phyloP scores from a whole-genome alignment of 495 filamentous ascomycete genomes.

The Penicillium antarcticum region DNA sequence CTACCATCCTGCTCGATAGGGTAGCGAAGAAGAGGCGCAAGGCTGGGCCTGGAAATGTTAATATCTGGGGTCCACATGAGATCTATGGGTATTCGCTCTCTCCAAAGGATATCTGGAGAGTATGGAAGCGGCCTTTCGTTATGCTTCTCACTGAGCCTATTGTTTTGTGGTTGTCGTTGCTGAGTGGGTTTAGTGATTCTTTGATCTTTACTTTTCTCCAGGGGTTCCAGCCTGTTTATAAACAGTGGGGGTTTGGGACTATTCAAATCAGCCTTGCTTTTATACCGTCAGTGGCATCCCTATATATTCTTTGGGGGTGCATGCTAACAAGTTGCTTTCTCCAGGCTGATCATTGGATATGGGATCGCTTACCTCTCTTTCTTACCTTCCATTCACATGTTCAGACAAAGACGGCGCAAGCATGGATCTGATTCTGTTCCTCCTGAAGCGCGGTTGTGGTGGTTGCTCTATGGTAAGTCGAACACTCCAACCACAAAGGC shows the following conservation, averaged over 20 bases:
- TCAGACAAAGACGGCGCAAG: conserved; percentile 42
- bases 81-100: conserved; percentile 24
- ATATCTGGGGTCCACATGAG: conserved; percentile 59
- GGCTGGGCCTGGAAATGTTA: conserved; percentile 30
- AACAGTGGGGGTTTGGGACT: conserved; percentile 58
- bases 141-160: conserved; percentile 73
- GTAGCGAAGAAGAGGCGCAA: conserved; percentile 59
- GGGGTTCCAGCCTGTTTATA: conserved; percentile 56
- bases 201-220: conserved; percentile 72
- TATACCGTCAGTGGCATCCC: not conserved
- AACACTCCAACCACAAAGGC: too few relatives aligned
- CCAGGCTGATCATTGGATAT: conserved; percentile 56
- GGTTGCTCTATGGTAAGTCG: conserved; percentile 39
- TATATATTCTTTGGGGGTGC: too few relatives aligned
- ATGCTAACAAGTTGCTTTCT: not conserved
- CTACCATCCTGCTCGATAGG: conserved; percentile 57
- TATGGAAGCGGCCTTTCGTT: conserved; percentile 63
- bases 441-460: conserved; percentile 20
- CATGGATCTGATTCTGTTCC: conserved; percentile 39
- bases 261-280: conserved; percentile 55
- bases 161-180: conserved; percentile 60
- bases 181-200: conserved; percentile 69
- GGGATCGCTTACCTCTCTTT: conserved; percentile 57
- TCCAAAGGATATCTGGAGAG: conserved; percentile 40
- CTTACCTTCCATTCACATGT: conserved; percentile 48